A percentile compares a stretch with the other conserved stretches of the same genome.
Conservation (phyloP, 495 filamentous ascomycete species). For the Jackrogersella multiformis region DNA sequence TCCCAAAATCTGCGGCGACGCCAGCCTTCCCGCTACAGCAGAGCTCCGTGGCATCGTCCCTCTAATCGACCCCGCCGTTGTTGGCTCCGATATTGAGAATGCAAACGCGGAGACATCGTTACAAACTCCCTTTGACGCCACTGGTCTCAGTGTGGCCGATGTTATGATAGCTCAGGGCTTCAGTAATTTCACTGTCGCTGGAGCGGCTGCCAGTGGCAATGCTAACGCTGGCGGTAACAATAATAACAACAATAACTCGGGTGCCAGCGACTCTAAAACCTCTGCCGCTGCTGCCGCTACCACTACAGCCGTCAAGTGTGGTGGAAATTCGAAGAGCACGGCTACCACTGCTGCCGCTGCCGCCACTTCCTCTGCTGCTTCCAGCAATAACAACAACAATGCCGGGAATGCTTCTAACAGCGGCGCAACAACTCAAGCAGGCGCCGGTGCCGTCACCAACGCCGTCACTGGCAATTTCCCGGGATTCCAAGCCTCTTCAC, state of each 20-base stretch:
- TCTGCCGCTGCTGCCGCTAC: constrained; percentile 32
- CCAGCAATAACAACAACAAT: constrained; percentile 55
- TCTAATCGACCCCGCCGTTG: constrained; percentile 65
- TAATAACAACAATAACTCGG: constrained; percentile 2
- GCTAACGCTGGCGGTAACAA: constrained; percentile 2
- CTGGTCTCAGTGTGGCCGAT: constrained; percentile 65
- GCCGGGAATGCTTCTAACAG: constrained; percentile 50
- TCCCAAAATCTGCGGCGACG: constrained; percentile 66
- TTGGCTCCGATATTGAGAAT: constrained; percentile 62
- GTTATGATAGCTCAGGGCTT: constrained; percentile 62
- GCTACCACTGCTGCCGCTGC: constrained; percentile 27
- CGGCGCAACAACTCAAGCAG: constrained; percentile 53
- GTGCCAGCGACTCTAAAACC: constrained; percentile 5
- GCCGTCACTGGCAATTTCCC: constrained; percentile 51
- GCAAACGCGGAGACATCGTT: constrained; percentile 61
- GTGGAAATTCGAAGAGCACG: constrained; percentile 4
- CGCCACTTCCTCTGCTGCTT: constrained; percentile 34
- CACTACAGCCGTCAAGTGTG: constrained; percentile 19
- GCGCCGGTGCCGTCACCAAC: constrained; percentile 50
- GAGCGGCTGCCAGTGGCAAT: constrained; percentile 36
- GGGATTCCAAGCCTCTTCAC: constrained; percentile 40
- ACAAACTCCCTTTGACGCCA: constrained; percentile 59
- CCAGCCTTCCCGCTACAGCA: constrained; percentile 63
- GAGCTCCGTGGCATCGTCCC: constrained; percentile 68
- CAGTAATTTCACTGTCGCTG: constrained; percentile 62